A percentile compares a stretch with the other conserved stretches of the same genome.
Conservation (phyloP, 2,329 filamentous ascomycete species). For the Bipolaris zeicola region DNA sequence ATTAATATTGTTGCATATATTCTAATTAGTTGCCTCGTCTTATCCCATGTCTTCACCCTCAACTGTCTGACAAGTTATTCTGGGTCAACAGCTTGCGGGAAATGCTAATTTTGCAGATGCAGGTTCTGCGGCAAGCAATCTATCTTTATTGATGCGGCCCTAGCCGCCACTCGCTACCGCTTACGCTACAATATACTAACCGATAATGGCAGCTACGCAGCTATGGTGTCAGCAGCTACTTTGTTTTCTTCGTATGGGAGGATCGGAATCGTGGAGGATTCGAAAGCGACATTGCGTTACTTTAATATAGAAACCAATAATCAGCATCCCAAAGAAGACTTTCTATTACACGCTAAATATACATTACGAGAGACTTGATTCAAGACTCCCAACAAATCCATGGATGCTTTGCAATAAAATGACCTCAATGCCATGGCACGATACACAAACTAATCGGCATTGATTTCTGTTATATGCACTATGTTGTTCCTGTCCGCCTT, state of each 20-base stretch:
- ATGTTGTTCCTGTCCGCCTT: constrained; percentile 9
- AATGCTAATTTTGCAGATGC: neutral
- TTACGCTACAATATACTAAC: neutral
- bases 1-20: constrained; percentile 1
- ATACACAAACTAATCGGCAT: neutral
- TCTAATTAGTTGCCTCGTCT: neutral
- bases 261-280: neutral
- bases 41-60: neutral
- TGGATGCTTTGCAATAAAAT: neutral
- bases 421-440: neutral
- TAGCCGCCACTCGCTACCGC: constrained; percentile 1
- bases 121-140: neutral
- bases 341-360: neutral
- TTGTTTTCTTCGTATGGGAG: neutral
- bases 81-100: neutral
- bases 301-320: neutral
- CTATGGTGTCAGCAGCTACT: neutral
- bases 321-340: neutral
- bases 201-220: neutral
- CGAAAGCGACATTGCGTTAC: neutral
- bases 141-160: neutral
- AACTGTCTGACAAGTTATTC: neutral
- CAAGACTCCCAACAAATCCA: neutral
- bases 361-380: neutral
- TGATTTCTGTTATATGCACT: neutral